Evolutionary conservation across 768 basidiomycete species (phyloP).

Genomic region (Tephrocybe rancida): DNA sequence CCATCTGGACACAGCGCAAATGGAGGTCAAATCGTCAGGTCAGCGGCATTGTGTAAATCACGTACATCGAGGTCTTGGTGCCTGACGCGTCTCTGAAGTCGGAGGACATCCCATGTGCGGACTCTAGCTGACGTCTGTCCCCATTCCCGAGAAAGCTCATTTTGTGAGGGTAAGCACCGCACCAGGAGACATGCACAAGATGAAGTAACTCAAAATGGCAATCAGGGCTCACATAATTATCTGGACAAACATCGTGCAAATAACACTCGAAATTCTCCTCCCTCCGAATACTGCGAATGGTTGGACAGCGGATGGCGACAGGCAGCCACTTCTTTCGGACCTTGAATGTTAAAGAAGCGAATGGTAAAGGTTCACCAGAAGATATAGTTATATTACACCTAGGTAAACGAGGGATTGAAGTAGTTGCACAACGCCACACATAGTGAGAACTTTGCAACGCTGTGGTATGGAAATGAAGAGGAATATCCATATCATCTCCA

Average conservation of each 20-base stretch:
- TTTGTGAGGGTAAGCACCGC: conserved; percentile 2
- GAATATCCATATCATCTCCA: conserved; percentile 11
- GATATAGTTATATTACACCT: too few species aligned
- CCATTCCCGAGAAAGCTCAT: conserved; percentile 4
- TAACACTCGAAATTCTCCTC: too few species aligned
- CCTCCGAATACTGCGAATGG: background rate
- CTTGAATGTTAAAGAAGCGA: too few species aligned
- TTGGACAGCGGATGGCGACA: too few species aligned
- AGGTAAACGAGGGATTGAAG: too few species aligned
- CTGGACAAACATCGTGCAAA: background rate
- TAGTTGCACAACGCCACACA: too few species aligned
- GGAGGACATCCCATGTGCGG: conserved; percentile 5
- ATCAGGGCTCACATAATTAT: background rate
- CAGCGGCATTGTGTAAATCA: background rate
- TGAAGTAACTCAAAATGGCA: conserved; percentile 17
- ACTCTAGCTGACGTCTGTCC: background rate
- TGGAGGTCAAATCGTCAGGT: background rate
- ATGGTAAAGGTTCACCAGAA: too few species aligned
- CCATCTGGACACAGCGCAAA: conserved; percentile 9
- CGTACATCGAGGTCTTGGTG: conserved; percentile 1
- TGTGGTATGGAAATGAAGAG: background rate
- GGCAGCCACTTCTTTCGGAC: too few species aligned
- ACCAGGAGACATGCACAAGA: conserved; percentile 13
- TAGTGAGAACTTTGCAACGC: background rate
- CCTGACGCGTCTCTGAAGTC: conserved; percentile 14